Conservation (phyloP, 1,284 basidiomycete genomes). For the Pisolithus thermaeus region DNA sequence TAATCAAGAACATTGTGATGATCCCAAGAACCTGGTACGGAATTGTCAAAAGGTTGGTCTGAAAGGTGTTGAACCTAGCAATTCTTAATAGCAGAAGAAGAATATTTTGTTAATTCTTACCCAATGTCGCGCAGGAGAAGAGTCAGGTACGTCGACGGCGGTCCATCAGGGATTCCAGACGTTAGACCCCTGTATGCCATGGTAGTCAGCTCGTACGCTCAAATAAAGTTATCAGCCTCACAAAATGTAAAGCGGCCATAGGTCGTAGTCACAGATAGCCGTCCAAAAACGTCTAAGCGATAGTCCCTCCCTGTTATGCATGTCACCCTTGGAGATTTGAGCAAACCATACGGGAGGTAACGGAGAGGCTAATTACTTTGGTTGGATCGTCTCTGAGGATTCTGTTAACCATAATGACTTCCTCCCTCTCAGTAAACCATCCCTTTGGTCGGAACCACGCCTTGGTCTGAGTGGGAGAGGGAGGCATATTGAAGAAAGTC, state of each 20-base stretch:
- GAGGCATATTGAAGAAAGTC: too few relatives aligned
- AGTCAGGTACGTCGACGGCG: slow-evolving; percentile 55
- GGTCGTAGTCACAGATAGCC: slow-evolving; percentile 57
- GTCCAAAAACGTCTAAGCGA: slow-evolving; percentile 47
- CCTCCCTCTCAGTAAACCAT: too few relatives aligned
- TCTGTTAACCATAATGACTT: too few relatives aligned
- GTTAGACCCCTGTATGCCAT: slow-evolving; percentile 32
- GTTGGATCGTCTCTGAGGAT: too few relatives aligned
- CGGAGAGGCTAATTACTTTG: too few relatives aligned
- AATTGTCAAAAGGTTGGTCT: slow-evolving; percentile 58
- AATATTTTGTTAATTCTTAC: slow-evolving; percentile 13
- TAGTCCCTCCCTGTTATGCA: slow-evolving; percentile 78
- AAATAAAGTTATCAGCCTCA: slow-evolving; percentile 20
- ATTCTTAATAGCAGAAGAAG: not conserved
- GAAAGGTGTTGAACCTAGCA: slow-evolving; percentile 51
- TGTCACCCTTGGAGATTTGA: slow-evolving; percentile 40
- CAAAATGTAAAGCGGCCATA: slow-evolving; percentile 68
- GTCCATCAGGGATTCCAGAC: slow-evolving; percentile 43
- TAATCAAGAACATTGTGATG: slow-evolving; percentile 40
- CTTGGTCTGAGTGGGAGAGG: slow-evolving; percentile 11
- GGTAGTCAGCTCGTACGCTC: not conserved
- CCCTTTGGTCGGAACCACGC: too few relatives aligned
- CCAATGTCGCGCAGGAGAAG: slow-evolving; percentile 58
- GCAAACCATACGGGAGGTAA: too few relatives aligned
- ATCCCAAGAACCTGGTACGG: slow-evolving; percentile 43